phyloP scores from a whole-genome alignment of 2,329 filamentous ascomycete species.

The Lachnellula cervina region DNA sequence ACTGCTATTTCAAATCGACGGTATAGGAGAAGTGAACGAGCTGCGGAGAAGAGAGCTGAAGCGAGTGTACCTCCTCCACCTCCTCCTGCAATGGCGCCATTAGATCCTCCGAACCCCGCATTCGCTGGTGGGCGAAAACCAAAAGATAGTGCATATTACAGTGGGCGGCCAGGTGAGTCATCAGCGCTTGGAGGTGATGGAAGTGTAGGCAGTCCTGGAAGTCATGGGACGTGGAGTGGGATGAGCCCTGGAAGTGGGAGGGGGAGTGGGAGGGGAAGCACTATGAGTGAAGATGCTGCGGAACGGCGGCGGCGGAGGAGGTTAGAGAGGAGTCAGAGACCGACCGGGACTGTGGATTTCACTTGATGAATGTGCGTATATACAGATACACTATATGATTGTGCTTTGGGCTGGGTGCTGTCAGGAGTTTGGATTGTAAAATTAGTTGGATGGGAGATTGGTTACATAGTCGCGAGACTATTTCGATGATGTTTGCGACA shows the following conservation, averaged over 20 bases:
- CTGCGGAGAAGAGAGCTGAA: constrained; percentile 35
- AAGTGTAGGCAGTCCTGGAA: constrained; percentile 26
- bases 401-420: constrained; percentile 5
- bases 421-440: constrained; percentile 5
- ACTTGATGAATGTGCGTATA: constrained; percentile 8
- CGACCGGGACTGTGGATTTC: constrained; percentile 20
- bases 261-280: constrained; percentile 4
- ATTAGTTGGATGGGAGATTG: not conserved
- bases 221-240: constrained; percentile 31
- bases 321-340: constrained; percentile 41
- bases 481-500: not conserved
- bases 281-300: constrained; percentile 34
- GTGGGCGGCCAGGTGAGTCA: constrained; percentile 38
- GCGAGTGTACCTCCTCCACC: constrained; percentile 2
- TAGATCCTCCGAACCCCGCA: constrained; percentile 52
- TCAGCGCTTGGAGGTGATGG: constrained; percentile 28
- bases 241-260: constrained; percentile 24
- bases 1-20: constrained; percentile 41
- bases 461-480: not conserved
- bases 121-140: constrained; percentile 48
- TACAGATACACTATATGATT: constrained; percentile 1
- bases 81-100: constrained; percentile 33
- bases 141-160: constrained; percentile 61
- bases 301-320: constrained; percentile 53
- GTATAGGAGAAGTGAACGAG: constrained; percentile 52